Conservation (phyloP, 345 rosid genomes). For the Lepidium sativum region DNA sequence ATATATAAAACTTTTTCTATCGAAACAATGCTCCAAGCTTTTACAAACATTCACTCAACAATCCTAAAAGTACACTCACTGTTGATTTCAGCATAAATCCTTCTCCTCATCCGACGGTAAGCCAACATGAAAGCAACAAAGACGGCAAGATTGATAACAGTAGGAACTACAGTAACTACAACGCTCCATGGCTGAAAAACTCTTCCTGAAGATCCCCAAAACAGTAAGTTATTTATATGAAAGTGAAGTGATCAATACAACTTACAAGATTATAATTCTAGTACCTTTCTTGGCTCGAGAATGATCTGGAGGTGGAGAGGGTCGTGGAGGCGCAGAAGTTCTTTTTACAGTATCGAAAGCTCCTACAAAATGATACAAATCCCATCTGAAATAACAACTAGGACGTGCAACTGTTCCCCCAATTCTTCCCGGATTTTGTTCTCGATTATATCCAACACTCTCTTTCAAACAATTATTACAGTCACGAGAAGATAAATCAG, state of each 20-base stretch:
- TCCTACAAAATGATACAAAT: background rate
- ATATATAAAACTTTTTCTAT: background rate
- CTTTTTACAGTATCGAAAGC: background rate
- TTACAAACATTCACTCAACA: background rate
- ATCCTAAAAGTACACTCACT: background rate
- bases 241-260: background rate
- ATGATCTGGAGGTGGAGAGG: background rate
- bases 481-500: constrained; percentile 38
- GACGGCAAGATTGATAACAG: background rate
- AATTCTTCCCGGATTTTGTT: constrained; percentile 9
- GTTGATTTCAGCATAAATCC: constrained; percentile 4
- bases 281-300: constrained; percentile 16
- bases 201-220: constrained; percentile 9
- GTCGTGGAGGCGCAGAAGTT: constrained; percentile 20
- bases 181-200: constrained; percentile 21
- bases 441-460: background rate
- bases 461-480: constrained; percentile 30
- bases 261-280: background rate
- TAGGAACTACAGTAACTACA: constrained; percentile 20
- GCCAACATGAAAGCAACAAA: constrained; percentile 14
- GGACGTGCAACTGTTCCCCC: constrained; percentile 38
- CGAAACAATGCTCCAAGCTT: background rate
- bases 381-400: constrained; percentile 37
- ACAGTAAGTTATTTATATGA: background rate
- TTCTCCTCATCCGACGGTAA: constrained; percentile 8